Base-by-base conservation (phyloP, 495 filamentous ascomycete genomes). In the Tricharina praecox region DNA sequence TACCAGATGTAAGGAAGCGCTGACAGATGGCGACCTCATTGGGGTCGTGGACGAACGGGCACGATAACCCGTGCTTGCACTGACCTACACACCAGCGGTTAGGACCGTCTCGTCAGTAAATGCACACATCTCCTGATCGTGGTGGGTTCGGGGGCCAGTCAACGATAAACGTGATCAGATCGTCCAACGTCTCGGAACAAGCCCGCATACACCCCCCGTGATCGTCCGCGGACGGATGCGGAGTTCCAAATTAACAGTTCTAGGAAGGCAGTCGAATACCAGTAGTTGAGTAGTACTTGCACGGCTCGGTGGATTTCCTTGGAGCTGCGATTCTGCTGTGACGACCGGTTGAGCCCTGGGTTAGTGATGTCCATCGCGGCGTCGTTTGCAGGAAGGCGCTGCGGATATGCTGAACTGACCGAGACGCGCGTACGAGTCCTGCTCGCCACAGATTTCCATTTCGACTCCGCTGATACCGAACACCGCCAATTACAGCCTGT, bases 11-110 rank as follows among this genome's bases (percentile, higher is more conserved):
- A 45, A 95, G 72, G 61, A 79, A 93, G 47, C 79, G 76, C 60
- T 79, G 85, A 76, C 90, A 97, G 39, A 92, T 82, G 32, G 90
- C 85, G 55, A 92, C 85, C 67, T 85, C 90, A 51, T 75, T 71
- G 20, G 79, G 75, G 54, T 96, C 84, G 69, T 97, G 90, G 51
- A 77, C 67, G 62, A 81, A 92, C 35, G 71, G 81, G 63, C 90
- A 97, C 35, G 64, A 63, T 47, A 54, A 49, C 41, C 58, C 58
- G 35, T 60, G 51, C 30, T 61, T 60, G 53, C 58, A 61, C 57
- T 61, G 58, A 49, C 58, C 58, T 61, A 34, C 28, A 46, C 10
- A 46, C 19, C 43, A 34, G 35, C 18, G 18, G 43, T 46, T 34
- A 43, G n/a, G n/a, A 43, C 33, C 33, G 35, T 52, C 51, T 55